Percentiles rank a stretch among this genome's conserved stretches.
phyloP scores from a whole-genome alignment of 2,329 filamentous ascomycete genomes.

The Penicillium sp. region DNA sequence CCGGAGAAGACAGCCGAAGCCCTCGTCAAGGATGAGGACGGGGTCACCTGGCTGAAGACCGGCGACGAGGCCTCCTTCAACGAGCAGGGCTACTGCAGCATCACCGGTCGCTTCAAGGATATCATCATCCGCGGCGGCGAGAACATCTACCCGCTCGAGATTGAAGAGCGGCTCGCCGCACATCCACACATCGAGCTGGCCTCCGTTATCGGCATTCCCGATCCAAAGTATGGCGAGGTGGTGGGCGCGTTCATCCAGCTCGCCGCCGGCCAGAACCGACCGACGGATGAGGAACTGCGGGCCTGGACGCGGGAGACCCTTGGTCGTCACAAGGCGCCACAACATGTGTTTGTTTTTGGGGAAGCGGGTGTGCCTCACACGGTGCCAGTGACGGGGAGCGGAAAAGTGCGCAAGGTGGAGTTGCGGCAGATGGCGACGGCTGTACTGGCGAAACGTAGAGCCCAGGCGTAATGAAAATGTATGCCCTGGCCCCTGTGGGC shows the following conservation, averaged over 20 bases:
- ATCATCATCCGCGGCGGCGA: constrained; percentile 78
- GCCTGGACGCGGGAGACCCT: constrained; percentile 66
- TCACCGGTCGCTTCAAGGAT: constrained; percentile 77
- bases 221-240: constrained; percentile 73
- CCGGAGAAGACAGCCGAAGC: constrained; percentile 74
- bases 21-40: constrained; percentile 65
- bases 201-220: constrained; percentile 70
- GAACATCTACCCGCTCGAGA: constrained; percentile 74
- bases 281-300: constrained; percentile 59
- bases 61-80: constrained; percentile 62
- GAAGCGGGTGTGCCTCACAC: constrained; percentile 56
- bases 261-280: constrained; percentile 40
- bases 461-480: background rate
- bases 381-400: constrained; percentile 70
- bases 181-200: constrained; percentile 67
- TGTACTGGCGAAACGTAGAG: constrained; percentile 41
- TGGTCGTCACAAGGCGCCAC: constrained; percentile 69
- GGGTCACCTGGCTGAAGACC: constrained; percentile 65
- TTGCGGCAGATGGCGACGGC: constrained; percentile 54
- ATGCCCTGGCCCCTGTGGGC: background rate
- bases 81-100: constrained; percentile 67
- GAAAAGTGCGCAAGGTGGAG: constrained; percentile 68
- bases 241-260: constrained; percentile 64
- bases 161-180: constrained; percentile 70
- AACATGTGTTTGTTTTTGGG: constrained; percentile 77